A percentile compares a stretch with the other conserved stretches of the same genome.
Conservation (phyloP, 768 basidiomycete genomes). For the Tylopilus vinaceipallidus region DNA sequence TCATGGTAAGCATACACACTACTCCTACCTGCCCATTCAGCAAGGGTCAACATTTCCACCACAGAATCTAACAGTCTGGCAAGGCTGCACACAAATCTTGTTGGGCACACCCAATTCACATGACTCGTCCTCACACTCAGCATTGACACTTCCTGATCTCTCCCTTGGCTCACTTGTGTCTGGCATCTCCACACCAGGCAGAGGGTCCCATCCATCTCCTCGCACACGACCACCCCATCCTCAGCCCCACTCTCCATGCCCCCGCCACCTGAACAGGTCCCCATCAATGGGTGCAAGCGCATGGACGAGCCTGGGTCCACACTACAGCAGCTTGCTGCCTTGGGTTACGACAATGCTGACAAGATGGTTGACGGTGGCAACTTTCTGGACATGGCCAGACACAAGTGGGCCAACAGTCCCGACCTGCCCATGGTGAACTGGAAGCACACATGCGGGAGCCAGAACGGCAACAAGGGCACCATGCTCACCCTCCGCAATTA, state of each 20-base stretch:
- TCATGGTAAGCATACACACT: too few relatives aligned
- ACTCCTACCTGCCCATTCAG: too few relatives aligned
- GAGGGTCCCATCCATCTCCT: constrained; percentile 50
- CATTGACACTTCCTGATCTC: constrained; percentile 51
- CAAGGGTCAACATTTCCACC: too few relatives aligned
- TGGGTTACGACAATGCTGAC: constrained; percentile 34
- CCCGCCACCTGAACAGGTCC: constrained; percentile 39
- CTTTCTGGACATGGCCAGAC: constrained; percentile 53
- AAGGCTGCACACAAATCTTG: constrained; percentile 35
- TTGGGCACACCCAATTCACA: constrained; percentile 41
- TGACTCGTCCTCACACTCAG: constrained; percentile 44
- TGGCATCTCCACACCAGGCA: constrained; percentile 51
- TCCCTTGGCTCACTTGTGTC: constrained; percentile 57
- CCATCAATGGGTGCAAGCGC: constrained; percentile 35
- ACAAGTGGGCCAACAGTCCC: constrained; percentile 48
- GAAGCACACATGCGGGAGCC: constrained; percentile 39
- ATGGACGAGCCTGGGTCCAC: constrained; percentile 40
- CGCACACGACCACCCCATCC: constrained; percentile 50
- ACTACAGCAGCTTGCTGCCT: constrained; percentile 36
- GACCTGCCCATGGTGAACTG: constrained; percentile 50
- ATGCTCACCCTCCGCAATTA: constrained; percentile 89
- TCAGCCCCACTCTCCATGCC: constrained; percentile 51
- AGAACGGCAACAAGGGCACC: constrained; percentile 31
- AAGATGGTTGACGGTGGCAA: constrained; percentile 41
- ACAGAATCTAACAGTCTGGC: not conserved